These are phyloP conservation scores for Annona cherimola DNA, from an alignment of 164 flowering plant species.

Conservation along the genomic window DNA sequence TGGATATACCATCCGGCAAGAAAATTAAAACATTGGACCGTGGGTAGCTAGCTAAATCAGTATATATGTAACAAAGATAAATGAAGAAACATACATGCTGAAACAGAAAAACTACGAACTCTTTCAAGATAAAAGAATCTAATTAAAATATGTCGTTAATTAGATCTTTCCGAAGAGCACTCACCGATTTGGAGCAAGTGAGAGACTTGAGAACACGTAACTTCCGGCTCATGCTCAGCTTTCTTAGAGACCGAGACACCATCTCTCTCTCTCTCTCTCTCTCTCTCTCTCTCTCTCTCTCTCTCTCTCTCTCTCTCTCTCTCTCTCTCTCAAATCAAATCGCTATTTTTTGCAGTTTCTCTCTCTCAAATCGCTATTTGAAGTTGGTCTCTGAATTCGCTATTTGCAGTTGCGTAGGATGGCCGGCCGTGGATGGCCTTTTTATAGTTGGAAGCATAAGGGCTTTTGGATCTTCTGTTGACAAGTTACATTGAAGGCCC, in stretches of 20 bases:
- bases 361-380: no score
- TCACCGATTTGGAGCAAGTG: constrained; percentile 17
- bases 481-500: neutral
- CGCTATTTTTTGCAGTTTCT: neutral
- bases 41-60: no score
- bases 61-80: no score
- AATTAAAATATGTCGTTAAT: neutral
- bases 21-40: neutral
- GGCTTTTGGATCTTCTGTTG: neutral
- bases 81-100: neutral
- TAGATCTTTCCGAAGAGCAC: neutral
- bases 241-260: constrained; percentile 11
- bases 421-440: neutral
- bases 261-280: constrained; percentile 12
- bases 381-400: neutral
- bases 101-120: neutral
- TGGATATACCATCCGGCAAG: constrained; percentile 10
- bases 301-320: neutral
- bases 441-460: neutral
- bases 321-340: no score
- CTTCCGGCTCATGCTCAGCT: constrained; percentile 6
- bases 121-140: neutral
- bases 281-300: constrained; percentile 2
- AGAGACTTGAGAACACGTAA: constrained; percentile 9
- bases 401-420: neutral